A percentile compares a stretch with the other conserved stretches of the same genome.
Conservation (phyloP, 1,284 basidiomycete genomes). For the Moesziomyces aphidis region DNA sequence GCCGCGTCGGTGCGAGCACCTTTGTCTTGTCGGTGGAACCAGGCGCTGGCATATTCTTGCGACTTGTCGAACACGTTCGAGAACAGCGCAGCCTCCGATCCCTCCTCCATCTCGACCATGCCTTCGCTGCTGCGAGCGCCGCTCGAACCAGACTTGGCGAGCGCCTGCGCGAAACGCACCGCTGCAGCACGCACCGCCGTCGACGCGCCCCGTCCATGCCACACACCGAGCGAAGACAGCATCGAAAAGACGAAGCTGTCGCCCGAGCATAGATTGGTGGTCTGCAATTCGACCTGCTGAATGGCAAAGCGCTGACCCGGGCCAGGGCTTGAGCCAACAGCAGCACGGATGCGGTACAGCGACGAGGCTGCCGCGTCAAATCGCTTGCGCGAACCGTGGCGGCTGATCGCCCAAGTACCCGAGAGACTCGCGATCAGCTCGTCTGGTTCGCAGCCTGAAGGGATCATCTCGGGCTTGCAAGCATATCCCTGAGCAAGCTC, state of each 20-base stretch:
- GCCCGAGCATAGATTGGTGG: conserved; percentile 57
- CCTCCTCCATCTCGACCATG: conserved; percentile 57
- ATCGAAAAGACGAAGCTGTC: conserved; percentile 51
- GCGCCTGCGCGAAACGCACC: conserved; percentile 45
- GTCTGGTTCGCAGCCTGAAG: conserved; percentile 45
- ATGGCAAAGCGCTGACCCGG: conserved; percentile 32
- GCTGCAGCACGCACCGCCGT: conserved; percentile 42
- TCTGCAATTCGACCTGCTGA: conserved; percentile 54
- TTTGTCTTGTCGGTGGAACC: conserved; percentile 35
- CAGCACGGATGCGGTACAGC: conserved; percentile 50
- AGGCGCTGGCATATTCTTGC: conserved; percentile 47
- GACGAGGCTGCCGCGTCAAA: conserved; percentile 45
- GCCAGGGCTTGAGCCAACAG: conserved; percentile 10
- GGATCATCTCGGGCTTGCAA: conserved; percentile 27
- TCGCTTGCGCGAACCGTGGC: conserved; percentile 45
- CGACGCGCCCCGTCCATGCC: conserved; percentile 57
- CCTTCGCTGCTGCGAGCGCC: conserved; percentile 15
- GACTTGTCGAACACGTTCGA: conserved; percentile 48
- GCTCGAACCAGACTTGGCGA: conserved; percentile 29
- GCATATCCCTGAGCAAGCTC: conserved; percentile 55
- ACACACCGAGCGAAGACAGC: conserved; percentile 50
- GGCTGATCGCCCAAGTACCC: conserved; percentile 32
- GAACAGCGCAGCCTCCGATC: conserved; percentile 54
- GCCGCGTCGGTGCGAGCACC: conserved; percentile 14
- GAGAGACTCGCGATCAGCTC: conserved; percentile 42